Percentiles rank a stretch among this genome's conserved stretches.
phyloP scores from a whole-genome alignment of 1,284 basidiomycete genomes.

The Sanguinoderma infundibulare region DNA sequence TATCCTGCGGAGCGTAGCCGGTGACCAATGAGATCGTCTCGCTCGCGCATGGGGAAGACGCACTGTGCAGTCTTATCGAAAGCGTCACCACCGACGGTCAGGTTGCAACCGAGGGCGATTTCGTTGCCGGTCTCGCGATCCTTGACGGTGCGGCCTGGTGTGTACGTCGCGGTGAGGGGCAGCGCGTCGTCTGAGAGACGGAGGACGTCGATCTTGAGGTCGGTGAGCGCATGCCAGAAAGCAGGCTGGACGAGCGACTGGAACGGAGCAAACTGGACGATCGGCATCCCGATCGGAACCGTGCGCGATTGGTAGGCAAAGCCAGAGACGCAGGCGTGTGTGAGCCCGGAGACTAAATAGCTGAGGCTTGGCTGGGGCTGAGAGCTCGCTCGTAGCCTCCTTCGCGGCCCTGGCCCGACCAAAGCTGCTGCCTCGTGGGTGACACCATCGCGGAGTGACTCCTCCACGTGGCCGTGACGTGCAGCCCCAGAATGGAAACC shows the following conservation, averaged over 20 bases:
- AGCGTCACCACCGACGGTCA: constrained; percentile 63
- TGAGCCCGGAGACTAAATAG: too few species aligned
- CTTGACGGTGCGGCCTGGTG: constrained; percentile 70
- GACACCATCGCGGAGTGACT: too few species aligned
- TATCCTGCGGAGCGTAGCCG: constrained; percentile 27
- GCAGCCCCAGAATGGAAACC: too few species aligned
- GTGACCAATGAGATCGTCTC: background rate
- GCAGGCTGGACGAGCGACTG: constrained; percentile 86
- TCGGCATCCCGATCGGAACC: constrained; percentile 44
- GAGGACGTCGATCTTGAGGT: constrained; percentile 90
- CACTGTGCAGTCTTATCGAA: constrained; percentile 48
- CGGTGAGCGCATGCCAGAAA: constrained; percentile 93
- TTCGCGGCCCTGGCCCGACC: too few species aligned
- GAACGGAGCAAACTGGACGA: constrained; percentile 89
- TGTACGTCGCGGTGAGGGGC: constrained; percentile 70
- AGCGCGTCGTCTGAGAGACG: constrained; percentile 81
- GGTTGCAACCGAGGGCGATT: constrained; percentile 62
- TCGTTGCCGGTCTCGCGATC: constrained; percentile 77
- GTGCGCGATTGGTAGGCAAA: too few species aligned
- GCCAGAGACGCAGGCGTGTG: too few species aligned
- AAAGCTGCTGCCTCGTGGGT: too few species aligned
- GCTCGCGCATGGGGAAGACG: constrained; percentile 12
- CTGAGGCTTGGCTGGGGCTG: too few species aligned
- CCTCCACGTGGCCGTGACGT: too few species aligned
- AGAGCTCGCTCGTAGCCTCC: too few species aligned